phyloP scores from a whole-genome alignment of 306 rosid genomes.

The Acacia confusa region DNA sequence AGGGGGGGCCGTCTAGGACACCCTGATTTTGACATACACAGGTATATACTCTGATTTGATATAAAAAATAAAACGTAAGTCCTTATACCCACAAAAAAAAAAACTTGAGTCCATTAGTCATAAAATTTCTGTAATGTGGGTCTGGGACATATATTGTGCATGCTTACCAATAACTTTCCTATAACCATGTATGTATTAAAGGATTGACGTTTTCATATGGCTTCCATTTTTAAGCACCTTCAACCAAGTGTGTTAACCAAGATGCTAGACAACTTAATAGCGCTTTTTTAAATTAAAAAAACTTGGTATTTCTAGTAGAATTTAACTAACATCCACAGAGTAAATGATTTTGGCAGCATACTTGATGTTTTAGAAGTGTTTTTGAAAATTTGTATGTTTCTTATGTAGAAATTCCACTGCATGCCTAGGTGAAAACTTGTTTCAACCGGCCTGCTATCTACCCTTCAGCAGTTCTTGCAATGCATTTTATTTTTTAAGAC shows the following conservation, averaged over 20 bases:
- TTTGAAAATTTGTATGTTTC: neutral
- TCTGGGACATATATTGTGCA: constrained; percentile 10
- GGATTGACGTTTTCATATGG: neutral
- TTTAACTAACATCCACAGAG: neutral
- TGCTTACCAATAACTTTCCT: neutral
- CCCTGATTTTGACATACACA: constrained; percentile 97
- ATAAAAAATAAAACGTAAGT: neutral
- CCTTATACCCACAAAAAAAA: neutral
- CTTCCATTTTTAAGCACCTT: neutral
- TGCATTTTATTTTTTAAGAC: neutral
- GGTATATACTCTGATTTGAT: constrained; percentile 45
- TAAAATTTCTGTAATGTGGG: neutral
- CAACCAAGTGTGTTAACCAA: neutral
- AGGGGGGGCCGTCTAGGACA: constrained; percentile 98
- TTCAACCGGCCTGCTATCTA: constrained; percentile 3
- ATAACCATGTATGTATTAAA: neutral
- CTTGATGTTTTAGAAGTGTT: neutral
- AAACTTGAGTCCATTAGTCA: neutral
- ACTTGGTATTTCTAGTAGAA: neutral
- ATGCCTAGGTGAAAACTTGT: constrained; percentile 14
- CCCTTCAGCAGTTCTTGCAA: neutral
- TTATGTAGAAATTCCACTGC: neutral
- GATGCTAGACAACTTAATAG: constrained; percentile 1
- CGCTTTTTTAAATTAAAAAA: neutral
- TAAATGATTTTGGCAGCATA: neutral